Evolutionary conservation across 352 stramenopile genomes (phyloP).

Genomic region (Blastocystis sp.): DNA sequence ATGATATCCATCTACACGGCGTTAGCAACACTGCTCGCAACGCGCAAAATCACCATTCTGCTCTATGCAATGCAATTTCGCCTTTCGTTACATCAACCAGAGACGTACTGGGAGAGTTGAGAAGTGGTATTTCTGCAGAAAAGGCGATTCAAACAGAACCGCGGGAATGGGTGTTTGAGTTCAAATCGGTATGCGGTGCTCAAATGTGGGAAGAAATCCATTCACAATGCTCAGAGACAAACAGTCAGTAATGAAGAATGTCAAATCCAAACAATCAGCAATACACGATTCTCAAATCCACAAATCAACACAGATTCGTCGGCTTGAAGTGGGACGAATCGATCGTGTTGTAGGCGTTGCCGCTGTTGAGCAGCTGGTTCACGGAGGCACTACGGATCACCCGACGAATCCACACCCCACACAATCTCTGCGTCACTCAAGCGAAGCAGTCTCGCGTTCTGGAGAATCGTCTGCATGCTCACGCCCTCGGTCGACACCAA

Average conservation of each 20-base stretch:
- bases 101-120: not conserved
- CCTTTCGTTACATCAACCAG: not conserved
- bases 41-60: not conserved
- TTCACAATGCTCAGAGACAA: too few species aligned
- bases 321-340: constrained; percentile 69
- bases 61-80: not conserved
- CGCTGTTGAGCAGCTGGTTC: constrained; percentile 48
- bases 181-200: too few species aligned
- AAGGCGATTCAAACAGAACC: not conserved
- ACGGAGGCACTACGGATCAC: constrained; percentile 22
- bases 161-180: not conserved
- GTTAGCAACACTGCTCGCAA: not conserved
- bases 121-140: not conserved
- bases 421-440: constrained; percentile 39
- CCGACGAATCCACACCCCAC: not conserved
- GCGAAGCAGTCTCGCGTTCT: constrained; percentile 20
- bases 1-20: constrained; percentile 26
- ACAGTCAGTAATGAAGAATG: too few species aligned
- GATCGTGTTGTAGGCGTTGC: constrained; percentile 57
- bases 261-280: constrained; percentile 20
- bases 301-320: constrained; percentile 39
- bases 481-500: constrained; percentile 15
- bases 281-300: too few species aligned
- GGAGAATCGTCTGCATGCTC: constrained; percentile 56
- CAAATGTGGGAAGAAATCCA: too few species aligned